Percentiles rank a stretch among this genome's conserved stretches.
phyloP scores from a whole-genome alignment of 2,329 filamentous ascomycete species.

The Cladophialophora carrionii region DNA sequence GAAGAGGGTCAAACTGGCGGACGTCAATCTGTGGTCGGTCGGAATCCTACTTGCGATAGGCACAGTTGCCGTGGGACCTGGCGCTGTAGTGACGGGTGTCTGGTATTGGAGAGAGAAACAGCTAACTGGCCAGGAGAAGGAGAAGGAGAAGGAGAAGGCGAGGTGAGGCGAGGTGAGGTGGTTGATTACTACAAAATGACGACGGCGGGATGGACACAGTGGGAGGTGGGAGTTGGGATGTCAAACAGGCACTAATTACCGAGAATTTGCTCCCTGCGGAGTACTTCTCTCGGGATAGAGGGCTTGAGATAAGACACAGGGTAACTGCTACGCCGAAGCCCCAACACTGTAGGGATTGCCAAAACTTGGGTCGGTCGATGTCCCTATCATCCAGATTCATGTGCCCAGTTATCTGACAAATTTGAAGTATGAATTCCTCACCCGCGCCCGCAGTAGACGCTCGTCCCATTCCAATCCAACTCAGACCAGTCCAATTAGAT shows the following conservation, averaged over 20 bases:
- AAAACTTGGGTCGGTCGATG: neutral
- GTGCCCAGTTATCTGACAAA: neutral
- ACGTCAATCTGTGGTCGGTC: conserved; percentile 19
- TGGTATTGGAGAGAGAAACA: conserved; percentile 39
- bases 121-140: neutral
- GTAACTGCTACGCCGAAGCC: neutral
- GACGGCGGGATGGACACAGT: neutral
- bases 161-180: neutral
- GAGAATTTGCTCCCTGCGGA: neutral
- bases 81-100: conserved; percentile 33
- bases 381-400: neutral
- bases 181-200: neutral
- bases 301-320: too few relatives aligned
- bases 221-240: neutral
- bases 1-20: conserved; percentile 34
- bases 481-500: neutral
- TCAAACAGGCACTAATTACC: neutral
- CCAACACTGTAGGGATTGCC: neutral
- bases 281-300: neutral
- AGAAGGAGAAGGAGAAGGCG: neutral
- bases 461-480: neutral
- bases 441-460: neutral
- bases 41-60: conserved; percentile 24
- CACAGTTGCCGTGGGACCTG: conserved; percentile 34
- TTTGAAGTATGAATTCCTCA: neutral